These are phyloP conservation scores for Euphrasia confusa DNA, from an alignment of 257 asterid species.

Conservation along the genomic window DNA sequence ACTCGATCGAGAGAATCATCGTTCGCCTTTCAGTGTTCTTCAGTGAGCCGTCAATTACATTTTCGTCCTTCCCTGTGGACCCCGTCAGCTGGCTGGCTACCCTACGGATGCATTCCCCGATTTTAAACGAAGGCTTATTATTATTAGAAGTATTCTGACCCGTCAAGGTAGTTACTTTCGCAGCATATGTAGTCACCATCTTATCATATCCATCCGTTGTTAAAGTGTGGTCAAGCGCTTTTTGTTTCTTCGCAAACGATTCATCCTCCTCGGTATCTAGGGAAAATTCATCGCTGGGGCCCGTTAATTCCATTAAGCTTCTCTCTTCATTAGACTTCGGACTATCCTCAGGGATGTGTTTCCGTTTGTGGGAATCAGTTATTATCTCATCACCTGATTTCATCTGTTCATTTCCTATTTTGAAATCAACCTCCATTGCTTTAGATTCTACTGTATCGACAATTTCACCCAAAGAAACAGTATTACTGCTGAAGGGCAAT, in stretches of 20 bases:
- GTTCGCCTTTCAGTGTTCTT: conserved; percentile 37
- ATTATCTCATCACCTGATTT: conserved; percentile 23
- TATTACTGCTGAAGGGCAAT: conserved; percentile 9
- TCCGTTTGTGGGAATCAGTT: conserved; percentile 33
- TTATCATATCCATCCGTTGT: conserved; percentile 46
- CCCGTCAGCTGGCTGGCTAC: conserved; percentile 85
- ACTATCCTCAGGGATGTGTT: conserved; percentile 40
- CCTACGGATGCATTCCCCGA: conserved; percentile 94
- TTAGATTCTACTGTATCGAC: conserved; percentile 8
- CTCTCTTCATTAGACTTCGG: conserved; percentile 47
- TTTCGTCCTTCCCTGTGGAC: conserved; percentile 39
- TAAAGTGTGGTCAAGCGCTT: conserved; percentile 37
- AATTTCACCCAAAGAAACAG: conserved; percentile 22
- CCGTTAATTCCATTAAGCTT: conserved; percentile 58
- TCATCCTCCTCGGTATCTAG: conserved; percentile 51
- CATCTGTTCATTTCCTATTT: conserved; percentile 29
- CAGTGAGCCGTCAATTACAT: conserved; percentile 34
- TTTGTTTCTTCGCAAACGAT: conserved; percentile 43
- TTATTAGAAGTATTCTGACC: conserved; percentile 32
- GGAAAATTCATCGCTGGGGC: conserved; percentile 29
- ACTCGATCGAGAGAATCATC: conserved; percentile 34
- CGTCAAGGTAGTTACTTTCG: conserved; percentile 44
- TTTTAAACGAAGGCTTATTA: conserved; percentile 71
- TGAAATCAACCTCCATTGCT: conserved; percentile 30
- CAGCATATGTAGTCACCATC: conserved; percentile 42